Percentiles rank a stretch among this genome's conserved stretches.
Conservation (phyloP, 345 rosid species). For the Camelina neglecta region DNA sequence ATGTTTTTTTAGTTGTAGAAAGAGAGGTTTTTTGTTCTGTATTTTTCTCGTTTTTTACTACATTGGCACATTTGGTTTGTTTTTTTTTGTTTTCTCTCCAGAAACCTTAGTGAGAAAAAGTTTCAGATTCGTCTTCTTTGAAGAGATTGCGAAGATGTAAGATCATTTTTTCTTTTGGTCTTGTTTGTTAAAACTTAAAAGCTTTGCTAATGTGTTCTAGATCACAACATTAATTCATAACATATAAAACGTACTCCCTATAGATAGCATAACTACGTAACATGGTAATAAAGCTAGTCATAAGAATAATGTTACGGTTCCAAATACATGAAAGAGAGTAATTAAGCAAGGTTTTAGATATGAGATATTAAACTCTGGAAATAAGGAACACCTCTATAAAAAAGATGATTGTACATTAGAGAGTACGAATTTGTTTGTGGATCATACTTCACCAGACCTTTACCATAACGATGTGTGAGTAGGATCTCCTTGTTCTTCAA, state of each 20-base stretch:
- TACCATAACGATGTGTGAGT: not conserved
- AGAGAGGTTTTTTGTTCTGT: slow-evolving; percentile 31
- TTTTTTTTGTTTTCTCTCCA: not conserved
- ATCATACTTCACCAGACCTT: slow-evolving; percentile 6
- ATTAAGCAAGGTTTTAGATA: not conserved
- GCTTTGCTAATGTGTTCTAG: slow-evolving; percentile 7
- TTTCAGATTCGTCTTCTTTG: slow-evolving; percentile 26
- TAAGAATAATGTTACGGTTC: too few relatives aligned
- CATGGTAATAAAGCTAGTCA: too few relatives aligned
- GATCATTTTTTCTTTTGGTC: not conserved
- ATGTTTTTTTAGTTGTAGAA: slow-evolving; percentile 35
- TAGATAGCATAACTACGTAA: not conserved
- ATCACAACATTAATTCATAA: not conserved
- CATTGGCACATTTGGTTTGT: slow-evolving; percentile 23
- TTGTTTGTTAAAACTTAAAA: slow-evolving; percentile 26
- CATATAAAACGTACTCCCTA: not conserved
- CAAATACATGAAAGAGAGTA: not conserved
- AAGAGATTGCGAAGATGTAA: slow-evolving; percentile 32
- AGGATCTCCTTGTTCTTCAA: slow-evolving; percentile 13
- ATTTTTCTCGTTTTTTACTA: slow-evolving; percentile 21
- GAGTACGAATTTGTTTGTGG: not conserved
- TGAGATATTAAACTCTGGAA: not conserved
- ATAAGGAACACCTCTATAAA: not conserved
- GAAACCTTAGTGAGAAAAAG: slow-evolving; percentile 26
- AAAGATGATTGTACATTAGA: not conserved